Conservation (phyloP, 2,329 filamentous ascomycete species). For the Colletotrichum viniferum region DNA sequence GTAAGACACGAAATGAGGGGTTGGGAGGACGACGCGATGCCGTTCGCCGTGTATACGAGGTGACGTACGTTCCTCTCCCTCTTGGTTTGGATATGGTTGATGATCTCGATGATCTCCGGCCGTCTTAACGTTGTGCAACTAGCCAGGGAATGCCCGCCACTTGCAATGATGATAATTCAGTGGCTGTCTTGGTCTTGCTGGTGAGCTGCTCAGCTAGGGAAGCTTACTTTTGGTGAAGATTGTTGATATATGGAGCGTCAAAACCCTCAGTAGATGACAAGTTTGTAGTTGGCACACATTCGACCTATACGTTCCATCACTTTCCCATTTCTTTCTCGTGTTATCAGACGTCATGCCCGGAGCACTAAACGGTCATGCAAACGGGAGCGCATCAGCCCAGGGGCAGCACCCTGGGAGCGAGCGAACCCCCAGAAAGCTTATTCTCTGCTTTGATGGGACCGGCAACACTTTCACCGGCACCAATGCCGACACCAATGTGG, state of each 20-base stretch:
- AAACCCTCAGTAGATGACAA: fast-evolving
- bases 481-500: conserved; percentile 56
- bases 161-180: fast-evolving
- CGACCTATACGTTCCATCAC: background rate
- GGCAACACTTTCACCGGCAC: conserved; percentile 51
- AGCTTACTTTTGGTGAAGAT: background rate
- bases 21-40: background rate
- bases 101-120: background rate
- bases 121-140: background rate
- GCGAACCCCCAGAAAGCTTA: conserved; percentile 38
- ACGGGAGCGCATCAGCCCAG: background rate
- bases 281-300: fast-evolving
- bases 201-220: background rate
- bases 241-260: background rate
- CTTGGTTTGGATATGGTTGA: background rate
- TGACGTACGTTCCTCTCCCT: background rate
- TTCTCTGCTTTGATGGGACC: conserved; percentile 55
- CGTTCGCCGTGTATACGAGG: background rate
- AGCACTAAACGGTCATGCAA: background rate
- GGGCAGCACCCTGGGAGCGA: background rate
- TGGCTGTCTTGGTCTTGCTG: background rate
- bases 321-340: background rate
- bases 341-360: background rate
- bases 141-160: background rate
- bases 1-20: background rate